Percentiles rank a stretch among this genome's conserved stretches.
phyloP scores from a whole-genome alignment of 305 asterid species.

The Nicotiana rustica region DNA sequence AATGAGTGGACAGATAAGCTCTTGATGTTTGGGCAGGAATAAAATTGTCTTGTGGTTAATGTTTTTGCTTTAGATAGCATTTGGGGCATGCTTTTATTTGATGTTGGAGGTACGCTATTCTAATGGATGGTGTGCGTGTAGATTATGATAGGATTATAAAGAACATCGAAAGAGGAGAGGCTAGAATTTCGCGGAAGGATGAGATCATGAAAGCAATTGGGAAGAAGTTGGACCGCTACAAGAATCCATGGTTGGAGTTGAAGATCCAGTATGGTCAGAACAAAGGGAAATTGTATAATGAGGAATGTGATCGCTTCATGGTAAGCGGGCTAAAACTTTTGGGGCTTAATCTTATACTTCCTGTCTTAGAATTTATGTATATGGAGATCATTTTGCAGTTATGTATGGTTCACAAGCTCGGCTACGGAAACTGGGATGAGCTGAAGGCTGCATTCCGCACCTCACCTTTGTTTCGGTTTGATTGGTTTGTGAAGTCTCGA shows the following conservation, averaged over 20 bases:
- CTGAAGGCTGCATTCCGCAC: constrained; percentile 97
- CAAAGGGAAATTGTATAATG: constrained; percentile 98
- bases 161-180: constrained; percentile 98
- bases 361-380: not conserved
- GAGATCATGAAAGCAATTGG: constrained; percentile 99
- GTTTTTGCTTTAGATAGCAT: constrained; percentile 23
- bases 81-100: not conserved
- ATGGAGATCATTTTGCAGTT: constrained; percentile 53
- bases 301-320: constrained; percentile 99
- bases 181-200: constrained; percentile 93
- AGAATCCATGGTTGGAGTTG: constrained; percentile 97
- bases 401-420: constrained; percentile 99
- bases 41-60: not conserved
- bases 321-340: constrained; percentile 48
- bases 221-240: constrained; percentile 94
- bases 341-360: not conserved
- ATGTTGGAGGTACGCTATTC: not conserved
- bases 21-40: not conserved
- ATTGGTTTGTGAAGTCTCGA: constrained; percentile 99
- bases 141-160: constrained; percentile 96
- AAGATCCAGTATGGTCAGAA: constrained; percentile 99
- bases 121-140: constrained; percentile 46
- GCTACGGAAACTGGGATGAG: constrained; percentile 99
- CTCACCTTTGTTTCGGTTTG: constrained; percentile 93
- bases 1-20: not conserved